A percentile compares a stretch with the other conserved stretches of the same genome.
Evolutionary conservation across 306 rosid genomes (phyloP).

Genomic region (Ceratonia siliqua): DNA sequence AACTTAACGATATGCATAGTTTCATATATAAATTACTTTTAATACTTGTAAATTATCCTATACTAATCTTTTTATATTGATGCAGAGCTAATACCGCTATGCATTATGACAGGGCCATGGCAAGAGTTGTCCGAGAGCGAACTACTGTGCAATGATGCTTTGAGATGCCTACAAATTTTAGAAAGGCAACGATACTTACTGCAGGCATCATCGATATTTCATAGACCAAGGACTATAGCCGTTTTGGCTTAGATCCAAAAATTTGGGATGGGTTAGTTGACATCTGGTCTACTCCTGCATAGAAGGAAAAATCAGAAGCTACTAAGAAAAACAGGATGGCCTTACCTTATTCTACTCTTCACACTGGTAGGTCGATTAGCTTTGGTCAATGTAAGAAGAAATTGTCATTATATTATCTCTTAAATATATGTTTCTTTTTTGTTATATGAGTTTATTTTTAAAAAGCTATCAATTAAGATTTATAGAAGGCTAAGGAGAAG

Average conservation of each 20-base stretch:
- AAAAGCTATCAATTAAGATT: too few species aligned
- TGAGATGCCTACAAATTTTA: neutral
- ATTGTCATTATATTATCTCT: too few species aligned
- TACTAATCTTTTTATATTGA: too few species aligned
- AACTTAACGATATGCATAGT: too few species aligned
- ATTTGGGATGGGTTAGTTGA: constrained; percentile 18
- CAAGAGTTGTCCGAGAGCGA: neutral
- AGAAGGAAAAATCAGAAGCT: neutral
- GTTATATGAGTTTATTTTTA: too few species aligned
- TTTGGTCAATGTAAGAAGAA: neutral
- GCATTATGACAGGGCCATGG: neutral
- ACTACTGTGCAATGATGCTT: neutral
- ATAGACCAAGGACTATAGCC: neutral
- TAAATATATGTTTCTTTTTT: too few species aligned
- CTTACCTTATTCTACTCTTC: neutral
- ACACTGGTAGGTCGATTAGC: neutral
- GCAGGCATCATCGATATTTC: neutral
- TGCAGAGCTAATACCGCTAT: too few species aligned
- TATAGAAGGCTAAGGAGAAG: too few species aligned
- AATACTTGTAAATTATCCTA: too few species aligned
- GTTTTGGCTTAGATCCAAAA: neutral
- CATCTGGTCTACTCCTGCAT: neutral
- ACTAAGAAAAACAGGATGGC: neutral
- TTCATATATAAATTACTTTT: too few species aligned
- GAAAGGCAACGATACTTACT: neutral